phyloP scores from a whole-genome alignment of 2,329 filamentous ascomycete genomes.

The Ceratocystis lukuohia region DNA sequence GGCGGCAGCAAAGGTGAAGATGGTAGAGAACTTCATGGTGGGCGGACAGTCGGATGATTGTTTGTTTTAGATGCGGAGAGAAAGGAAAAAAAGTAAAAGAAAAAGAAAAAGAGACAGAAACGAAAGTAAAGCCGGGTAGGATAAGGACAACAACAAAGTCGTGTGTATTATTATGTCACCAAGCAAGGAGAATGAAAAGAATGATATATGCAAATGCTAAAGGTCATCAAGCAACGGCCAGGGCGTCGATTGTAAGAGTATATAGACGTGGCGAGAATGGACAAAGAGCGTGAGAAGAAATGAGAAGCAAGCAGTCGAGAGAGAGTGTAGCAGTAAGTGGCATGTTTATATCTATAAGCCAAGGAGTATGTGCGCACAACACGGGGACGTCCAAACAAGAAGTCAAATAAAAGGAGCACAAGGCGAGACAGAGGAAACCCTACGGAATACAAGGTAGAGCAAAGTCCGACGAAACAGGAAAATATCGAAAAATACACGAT shows the following conservation, averaged over 20 bases:
- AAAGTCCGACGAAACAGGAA: not conserved
- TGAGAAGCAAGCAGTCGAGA: not conserved
- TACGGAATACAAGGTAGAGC: not conserved
- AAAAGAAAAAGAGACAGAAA: not conserved
- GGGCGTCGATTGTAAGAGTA: not conserved
- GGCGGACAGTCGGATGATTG: not conserved
- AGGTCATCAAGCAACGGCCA: not conserved
- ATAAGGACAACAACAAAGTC: not conserved
- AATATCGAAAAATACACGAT: not conserved
- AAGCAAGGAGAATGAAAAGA: not conserved
- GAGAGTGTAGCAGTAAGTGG: not conserved
- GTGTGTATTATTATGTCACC: not conserved
- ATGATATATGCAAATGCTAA: not conserved
- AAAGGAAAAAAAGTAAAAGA: not conserved
- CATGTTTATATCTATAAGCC: conserved; percentile 3
- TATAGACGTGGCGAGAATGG: not conserved
- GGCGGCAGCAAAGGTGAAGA: conserved; percentile 10
- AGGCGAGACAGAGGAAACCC: not conserved
- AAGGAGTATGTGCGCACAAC: not conserved
- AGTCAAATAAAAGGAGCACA: conserved; percentile 6
- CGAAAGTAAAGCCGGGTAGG: not conserved
- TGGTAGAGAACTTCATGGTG: conserved; percentile 14
- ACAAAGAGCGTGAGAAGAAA: not conserved
- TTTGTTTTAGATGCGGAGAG: not conserved
- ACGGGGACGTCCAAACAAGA: conserved; percentile 2